phyloP scores from a whole-genome alignment of 257 asterid species.

The Mitragyna speciosa region DNA sequence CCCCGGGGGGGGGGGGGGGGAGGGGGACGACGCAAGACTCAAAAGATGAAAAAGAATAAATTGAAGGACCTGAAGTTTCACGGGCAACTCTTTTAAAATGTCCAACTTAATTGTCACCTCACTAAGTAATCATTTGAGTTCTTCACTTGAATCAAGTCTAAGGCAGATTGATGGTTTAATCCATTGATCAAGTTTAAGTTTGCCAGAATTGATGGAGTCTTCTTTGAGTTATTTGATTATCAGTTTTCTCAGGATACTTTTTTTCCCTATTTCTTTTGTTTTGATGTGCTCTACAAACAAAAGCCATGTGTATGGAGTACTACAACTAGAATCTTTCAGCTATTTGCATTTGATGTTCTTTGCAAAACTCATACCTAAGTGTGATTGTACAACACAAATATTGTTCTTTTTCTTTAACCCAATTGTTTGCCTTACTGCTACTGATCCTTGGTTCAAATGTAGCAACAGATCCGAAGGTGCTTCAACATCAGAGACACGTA shows the following conservation, averaged over 20 bases:
- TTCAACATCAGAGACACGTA: constrained; percentile 70
- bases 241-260: not conserved
- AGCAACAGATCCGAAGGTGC: constrained; percentile 88
- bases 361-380: not conserved
- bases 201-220: not conserved
- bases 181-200: not conserved
- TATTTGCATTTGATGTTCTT: not conserved
- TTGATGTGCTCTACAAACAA: not conserved
- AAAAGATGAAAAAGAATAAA: not conserved
- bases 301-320: not conserved
- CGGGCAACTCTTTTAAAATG: not conserved
- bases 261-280: not conserved
- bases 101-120: not conserved
- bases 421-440: not conserved
- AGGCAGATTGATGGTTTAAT: not conserved
- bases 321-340: not conserved
- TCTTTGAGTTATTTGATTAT: not conserved
- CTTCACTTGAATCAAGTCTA: not conserved
- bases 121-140: not conserved
- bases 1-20: too few relatives aligned
- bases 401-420: not conserved
- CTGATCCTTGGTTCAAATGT: constrained; percentile 1
- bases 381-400: not conserved
- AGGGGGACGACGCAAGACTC: not conserved
- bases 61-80: not conserved